phyloP scores from a whole-genome alignment of 257 asterid species.

The Scutellaria barbata region DNA sequence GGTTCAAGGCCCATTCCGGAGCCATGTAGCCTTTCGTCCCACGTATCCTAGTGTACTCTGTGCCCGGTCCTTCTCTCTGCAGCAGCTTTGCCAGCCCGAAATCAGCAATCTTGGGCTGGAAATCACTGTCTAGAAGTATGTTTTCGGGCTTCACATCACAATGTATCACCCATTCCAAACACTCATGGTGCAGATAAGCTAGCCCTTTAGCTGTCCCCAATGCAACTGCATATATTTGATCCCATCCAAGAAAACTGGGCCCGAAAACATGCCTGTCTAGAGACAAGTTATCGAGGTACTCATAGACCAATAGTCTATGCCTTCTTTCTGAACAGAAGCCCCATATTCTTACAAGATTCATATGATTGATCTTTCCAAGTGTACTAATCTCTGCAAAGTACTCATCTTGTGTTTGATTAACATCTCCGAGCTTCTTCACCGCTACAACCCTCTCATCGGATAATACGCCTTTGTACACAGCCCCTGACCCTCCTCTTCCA shows the following conservation, averaged over 20 bases:
- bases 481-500: slow-evolving; percentile 60
- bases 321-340: slow-evolving; percentile 57
- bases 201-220: slow-evolving; percentile 61
- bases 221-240: slow-evolving; percentile 50
- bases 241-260: slow-evolving; percentile 46
- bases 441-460: slow-evolving; percentile 56
- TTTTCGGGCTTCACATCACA: slow-evolving; percentile 73
- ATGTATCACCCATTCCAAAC: slow-evolving; percentile 64
- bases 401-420: slow-evolving; percentile 47
- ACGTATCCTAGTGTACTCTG: slow-evolving; percentile 50
- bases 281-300: slow-evolving; percentile 53
- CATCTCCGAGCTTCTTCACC: slow-evolving; percentile 53
- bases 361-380: slow-evolving; percentile 63
- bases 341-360: slow-evolving; percentile 56
- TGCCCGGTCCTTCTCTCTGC: slow-evolving; percentile 52
- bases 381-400: slow-evolving; percentile 58
- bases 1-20: slow-evolving; percentile 62
- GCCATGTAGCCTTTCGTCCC: slow-evolving; percentile 77
- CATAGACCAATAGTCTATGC: slow-evolving; percentile 56
- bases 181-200: slow-evolving; percentile 67
- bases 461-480: slow-evolving; percentile 54
- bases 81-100: slow-evolving; percentile 64
- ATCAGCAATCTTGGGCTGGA: slow-evolving; percentile 63
- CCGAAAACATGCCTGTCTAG: slow-evolving; percentile 50
- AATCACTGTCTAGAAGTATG: slow-evolving; percentile 55